Base-by-base conservation (phyloP, 495 filamentous ascomycete species). In the Aspergillus sclerotioniger region DNA sequence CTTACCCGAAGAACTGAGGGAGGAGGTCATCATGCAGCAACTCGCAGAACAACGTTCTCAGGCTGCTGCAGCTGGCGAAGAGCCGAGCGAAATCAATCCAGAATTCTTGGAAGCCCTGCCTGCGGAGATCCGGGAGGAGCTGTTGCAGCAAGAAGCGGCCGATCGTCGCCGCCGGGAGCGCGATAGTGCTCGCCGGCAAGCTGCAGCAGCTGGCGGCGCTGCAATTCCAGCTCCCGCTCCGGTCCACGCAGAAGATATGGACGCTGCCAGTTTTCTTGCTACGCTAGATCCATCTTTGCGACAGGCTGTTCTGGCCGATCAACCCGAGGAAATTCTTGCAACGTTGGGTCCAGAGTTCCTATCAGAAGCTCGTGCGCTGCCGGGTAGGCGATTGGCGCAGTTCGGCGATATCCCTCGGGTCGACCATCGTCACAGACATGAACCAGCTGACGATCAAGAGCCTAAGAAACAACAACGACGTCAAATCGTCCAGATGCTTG, bases 71-170 rank as follows among this genome's bases (percentile, higher is more conserved):
- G 83, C 88, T 43, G 92, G 91, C 32, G 89, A 95, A 67, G 86
- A 90, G 65, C 89, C 91, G 3, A 88, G 81, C 15, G 92, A 95
- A 65, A 92, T 96, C 59, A 92, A 90, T 71, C 88, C 87, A 61
- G 94, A 99, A 63, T 99, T 99, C 72, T 78, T 99, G 21, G 89
- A 96, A 60, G 94, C 95, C 9, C 78, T 99, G 46, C 94, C 94
- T 3, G 82, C 85, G 0, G 93, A 96, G 49, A 90, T 99, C 43
- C 88, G 93, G 47, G 81, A 88, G 55, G 94, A 99, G 64, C 81
- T 99, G 43, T 82, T 96, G 3, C 85, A 90, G 62, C 90, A 96
- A 67, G 95, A 99, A 73, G 82, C 87, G 31, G 84, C 86, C 60
- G 95, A 96, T 62, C 89, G 92, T 48, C 90, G 94, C 47, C 91